phyloP scores from a whole-genome alignment of 1,139 yeast species.

The Nakaseomyces delphensis region DNA sequence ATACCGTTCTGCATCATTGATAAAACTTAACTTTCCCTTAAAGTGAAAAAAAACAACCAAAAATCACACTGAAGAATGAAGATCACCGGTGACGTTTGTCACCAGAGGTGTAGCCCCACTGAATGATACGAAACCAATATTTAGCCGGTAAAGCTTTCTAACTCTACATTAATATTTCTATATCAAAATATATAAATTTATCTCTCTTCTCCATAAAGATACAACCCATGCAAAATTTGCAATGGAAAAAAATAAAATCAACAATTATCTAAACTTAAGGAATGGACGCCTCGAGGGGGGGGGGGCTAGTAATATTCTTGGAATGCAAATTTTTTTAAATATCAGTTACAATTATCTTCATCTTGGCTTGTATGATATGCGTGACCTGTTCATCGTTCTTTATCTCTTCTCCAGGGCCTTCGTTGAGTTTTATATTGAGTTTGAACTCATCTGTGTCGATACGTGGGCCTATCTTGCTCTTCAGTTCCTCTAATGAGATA shows the following conservation, averaged over 20 bases:
- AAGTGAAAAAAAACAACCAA: too few relatives aligned
- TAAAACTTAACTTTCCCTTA: too few relatives aligned
- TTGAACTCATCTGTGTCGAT: constrained; percentile 37
- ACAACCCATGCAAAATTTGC: not conserved
- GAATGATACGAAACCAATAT: too few relatives aligned
- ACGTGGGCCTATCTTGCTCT: constrained; percentile 57
- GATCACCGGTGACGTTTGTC: too few relatives aligned
- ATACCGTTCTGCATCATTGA: too few relatives aligned
- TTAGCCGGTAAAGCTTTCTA: too few relatives aligned
- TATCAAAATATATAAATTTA: too few relatives aligned
- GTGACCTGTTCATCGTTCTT: constrained; percentile 30
- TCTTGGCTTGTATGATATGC: constrained; percentile 29
- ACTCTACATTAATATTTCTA: not conserved
- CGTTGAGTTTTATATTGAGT: constrained; percentile 28
- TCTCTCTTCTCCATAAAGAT: not conserved
- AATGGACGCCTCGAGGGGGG: not conserved
- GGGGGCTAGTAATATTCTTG: not conserved
- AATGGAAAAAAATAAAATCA: not conserved
- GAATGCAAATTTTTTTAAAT: constrained; percentile 9
- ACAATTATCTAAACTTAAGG: not conserved
- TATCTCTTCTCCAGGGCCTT: constrained; percentile 30
- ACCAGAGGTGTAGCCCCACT: too few relatives aligned
- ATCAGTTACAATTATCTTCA: constrained; percentile 32
- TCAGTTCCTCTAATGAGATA: constrained; percentile 53
- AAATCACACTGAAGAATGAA: too few relatives aligned